Evolutionary conservation across 1,284 basidiomycete genomes (phyloP).

Genomic region (Taiwanofungus camphoratus): DNA sequence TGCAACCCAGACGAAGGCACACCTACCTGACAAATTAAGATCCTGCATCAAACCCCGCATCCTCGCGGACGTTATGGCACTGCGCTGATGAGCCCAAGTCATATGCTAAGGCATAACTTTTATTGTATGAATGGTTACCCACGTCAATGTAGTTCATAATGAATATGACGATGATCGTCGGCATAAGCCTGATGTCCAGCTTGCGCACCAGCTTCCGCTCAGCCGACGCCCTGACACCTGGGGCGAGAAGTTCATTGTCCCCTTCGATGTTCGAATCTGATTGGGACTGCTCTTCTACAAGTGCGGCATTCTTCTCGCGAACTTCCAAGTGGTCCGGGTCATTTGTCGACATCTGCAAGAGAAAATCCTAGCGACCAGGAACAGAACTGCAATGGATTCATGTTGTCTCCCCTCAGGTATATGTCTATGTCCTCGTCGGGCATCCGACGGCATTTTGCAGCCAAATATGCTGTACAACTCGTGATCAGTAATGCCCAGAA

Average conservation of each 20-base stretch:
- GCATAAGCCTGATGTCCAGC: conserved; percentile 53
- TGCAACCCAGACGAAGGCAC: background rate
- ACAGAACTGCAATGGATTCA: background rate
- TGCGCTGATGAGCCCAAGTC: conserved; percentile 37
- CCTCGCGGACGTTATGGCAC: conserved; percentile 53
- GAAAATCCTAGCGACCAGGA: no score
- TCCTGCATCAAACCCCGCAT: conserved; percentile 58
- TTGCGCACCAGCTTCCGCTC: conserved; percentile 34
- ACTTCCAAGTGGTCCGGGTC: background rate
- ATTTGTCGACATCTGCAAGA: background rate
- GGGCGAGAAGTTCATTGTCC: conserved; percentile 24
- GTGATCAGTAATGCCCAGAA: no score
- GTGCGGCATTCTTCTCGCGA: background rate
- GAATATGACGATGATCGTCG: conserved; percentile 56
- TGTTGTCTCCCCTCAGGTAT: background rate
- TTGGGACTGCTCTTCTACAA: background rate
- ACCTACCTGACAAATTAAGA: conserved; percentile 43
- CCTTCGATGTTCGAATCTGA: background rate
- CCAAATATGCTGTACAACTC: no score
- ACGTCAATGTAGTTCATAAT: conserved; percentile 71
- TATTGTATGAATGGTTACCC: conserved; percentile 17
- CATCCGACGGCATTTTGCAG: conserved; percentile 4
- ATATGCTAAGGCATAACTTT: background rate
- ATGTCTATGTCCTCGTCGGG: background rate
- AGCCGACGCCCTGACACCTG: conserved; percentile 20